Base-by-base conservation (phyloP, 2,329 filamentous ascomycete genomes). In the Aspergillus aculeatinus region DNA sequence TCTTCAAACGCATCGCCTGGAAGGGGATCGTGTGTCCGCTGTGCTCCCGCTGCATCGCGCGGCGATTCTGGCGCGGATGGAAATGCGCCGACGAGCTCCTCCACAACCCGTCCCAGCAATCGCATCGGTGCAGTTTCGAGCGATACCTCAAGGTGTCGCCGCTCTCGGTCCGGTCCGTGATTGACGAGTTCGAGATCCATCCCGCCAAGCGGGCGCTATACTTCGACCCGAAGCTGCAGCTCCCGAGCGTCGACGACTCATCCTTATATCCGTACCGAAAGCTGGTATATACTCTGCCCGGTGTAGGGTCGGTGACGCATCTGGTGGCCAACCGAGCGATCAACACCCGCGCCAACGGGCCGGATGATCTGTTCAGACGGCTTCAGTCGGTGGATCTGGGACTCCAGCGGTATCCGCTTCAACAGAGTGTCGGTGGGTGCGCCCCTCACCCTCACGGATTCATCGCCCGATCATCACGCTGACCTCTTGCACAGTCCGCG, bases 1-100 rank as follows among this genome's bases (percentile, higher is more conserved):
- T 83, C 3, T 81, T 83, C 0, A 81, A 84, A 11, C 74, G 77
- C 2, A 72, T 78, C 9, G 85, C 83, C 58, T 88, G 85, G 67
- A 78, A 79, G 54, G 89, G 89, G 0, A 83, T 91, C 51, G 84
- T 89, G 2, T 93, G 90, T 65, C 86, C 85, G 0, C 60, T 75
- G 1, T 92, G 90, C 63, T 76, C 79, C 0, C 81, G 84, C 47
- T 90, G 89, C 66, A 86, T 81, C 48, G 80, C 85, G 2, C 81
- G 89, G 1, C 77, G 82, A 14, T 73, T 80, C 25, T 92, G 88
- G 87, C 75, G 74, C 5, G 80, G 81, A 1, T 91, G 87, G 88
- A 72, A 76, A 27, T 92, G 89, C 61, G 58, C 63, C 2, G 71
- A 72, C 54, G 54, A 65, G 31, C 23, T 58, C 21, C 16, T 6